Conservation (phyloP, 1,284 basidiomycete species). For the Tilletia indica region DNA sequence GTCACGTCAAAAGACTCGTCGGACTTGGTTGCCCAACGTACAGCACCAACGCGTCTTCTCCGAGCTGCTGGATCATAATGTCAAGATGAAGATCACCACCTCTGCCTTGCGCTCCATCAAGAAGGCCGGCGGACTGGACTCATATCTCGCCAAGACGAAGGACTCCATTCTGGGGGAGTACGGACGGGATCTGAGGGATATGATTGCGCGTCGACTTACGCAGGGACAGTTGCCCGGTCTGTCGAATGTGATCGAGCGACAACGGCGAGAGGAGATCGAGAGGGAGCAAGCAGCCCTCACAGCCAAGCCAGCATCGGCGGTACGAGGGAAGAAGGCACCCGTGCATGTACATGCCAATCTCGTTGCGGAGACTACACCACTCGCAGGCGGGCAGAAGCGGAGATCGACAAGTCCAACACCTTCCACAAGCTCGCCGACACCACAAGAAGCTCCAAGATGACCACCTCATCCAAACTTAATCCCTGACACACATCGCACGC, state of each 20-base stretch:
- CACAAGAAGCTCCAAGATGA: constrained; percentile 8
- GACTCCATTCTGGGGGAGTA: constrained; percentile 42
- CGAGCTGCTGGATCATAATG: constrained; percentile 31
- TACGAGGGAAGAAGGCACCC: too few relatives aligned
- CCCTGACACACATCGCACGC: too few relatives aligned
- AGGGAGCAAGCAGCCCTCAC: background rate
- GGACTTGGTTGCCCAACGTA: constrained; percentile 51
- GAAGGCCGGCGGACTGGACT: constrained; percentile 50
- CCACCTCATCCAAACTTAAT: too few relatives aligned
- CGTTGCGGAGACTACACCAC: too few relatives aligned
- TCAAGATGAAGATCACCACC: constrained; percentile 34
- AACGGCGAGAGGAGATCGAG: background rate
- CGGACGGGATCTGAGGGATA: constrained; percentile 40
- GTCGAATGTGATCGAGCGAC: background rate
- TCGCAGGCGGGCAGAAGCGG: too few relatives aligned
- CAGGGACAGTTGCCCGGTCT: background rate
- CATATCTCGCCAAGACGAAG: constrained; percentile 44
- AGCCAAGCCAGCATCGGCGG: too few relatives aligned
- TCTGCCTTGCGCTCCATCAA: constrained; percentile 45
- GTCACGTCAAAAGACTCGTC: constrained; percentile 49
- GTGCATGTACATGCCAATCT: too few relatives aligned
- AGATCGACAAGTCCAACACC: too few relatives aligned
- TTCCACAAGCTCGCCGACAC: background rate
- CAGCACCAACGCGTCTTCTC: constrained; percentile 37
- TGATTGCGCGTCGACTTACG: background rate